A percentile compares a stretch with the other conserved stretches of the same genome.
phyloP scores from a whole-genome alignment of 2,329 filamentous ascomycete species.

The Alternaria brassicae region DNA sequence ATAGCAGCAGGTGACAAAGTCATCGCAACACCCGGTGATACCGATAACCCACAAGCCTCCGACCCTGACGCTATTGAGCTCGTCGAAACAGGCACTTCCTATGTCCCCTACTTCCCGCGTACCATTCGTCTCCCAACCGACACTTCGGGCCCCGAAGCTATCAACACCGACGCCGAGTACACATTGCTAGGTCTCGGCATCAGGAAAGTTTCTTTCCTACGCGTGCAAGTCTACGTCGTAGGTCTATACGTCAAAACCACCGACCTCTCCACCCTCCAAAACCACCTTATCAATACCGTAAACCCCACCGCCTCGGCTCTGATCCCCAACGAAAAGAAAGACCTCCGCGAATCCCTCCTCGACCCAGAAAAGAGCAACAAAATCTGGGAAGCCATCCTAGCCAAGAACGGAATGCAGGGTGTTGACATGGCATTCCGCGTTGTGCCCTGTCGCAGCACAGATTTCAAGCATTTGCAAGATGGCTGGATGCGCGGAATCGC shows the following conservation, averaged over 20 bases:
- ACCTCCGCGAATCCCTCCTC: constrained; percentile 71
- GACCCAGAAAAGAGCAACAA: constrained; percentile 73
- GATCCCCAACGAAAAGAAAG: constrained; percentile 80
- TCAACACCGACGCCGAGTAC: constrained; percentile 66
- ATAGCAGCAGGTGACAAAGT: constrained; percentile 69
- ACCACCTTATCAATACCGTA: constrained; percentile 75
- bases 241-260: constrained; percentile 88
- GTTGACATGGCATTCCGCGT: constrained; percentile 83
- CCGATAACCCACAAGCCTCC: constrained; percentile 40
- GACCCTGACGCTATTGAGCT: constrained; percentile 70
- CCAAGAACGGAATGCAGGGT: constrained; percentile 55
- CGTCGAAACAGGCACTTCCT: constrained; percentile 80
- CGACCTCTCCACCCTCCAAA: constrained; percentile 82
- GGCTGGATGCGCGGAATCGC: constrained; percentile 88
- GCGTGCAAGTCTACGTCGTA: constrained; percentile 92
- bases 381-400: constrained; percentile 76
- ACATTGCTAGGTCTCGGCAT: constrained; percentile 88
- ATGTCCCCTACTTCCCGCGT: constrained; percentile 80
- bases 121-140: constrained; percentile 68
- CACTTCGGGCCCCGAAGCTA: constrained; percentile 29
- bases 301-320: constrained; percentile 82
- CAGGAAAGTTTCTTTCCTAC: constrained; percentile 86
- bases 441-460: constrained; percentile 89
- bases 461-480: constrained; percentile 91
- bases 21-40: constrained; percentile 52